phyloP scores from a whole-genome alignment of 2,329 filamentous ascomycete species.

The Hymenoscyphus albidus region DNA sequence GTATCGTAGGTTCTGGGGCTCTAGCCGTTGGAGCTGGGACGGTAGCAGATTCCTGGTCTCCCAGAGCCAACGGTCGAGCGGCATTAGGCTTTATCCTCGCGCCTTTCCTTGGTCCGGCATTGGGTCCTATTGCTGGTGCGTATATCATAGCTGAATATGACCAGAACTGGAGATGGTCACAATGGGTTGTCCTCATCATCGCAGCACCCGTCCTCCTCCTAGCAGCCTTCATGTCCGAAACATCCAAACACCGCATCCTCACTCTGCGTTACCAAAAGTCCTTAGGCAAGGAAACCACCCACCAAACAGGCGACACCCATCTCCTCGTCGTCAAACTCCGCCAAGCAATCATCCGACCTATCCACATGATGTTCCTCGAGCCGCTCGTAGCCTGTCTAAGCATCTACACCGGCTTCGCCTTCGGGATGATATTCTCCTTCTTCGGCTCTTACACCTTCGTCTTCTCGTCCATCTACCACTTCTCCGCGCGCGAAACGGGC shows the following conservation, averaged over 20 bases:
- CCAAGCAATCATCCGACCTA: constrained; percentile 41
- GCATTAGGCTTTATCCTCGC: constrained; percentile 25
- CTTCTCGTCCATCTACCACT: constrained; percentile 44
- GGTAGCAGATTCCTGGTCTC: constrained; percentile 47
- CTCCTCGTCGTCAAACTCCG: constrained; percentile 22
- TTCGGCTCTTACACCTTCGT: constrained; percentile 53
- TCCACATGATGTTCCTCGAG: constrained; percentile 59
- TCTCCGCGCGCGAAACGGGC: constrained; percentile 35
- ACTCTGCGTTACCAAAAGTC: constrained; percentile 28
- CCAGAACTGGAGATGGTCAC: constrained; percentile 27
- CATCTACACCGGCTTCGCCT: constrained; percentile 49
- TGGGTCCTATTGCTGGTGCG: constrained; percentile 29
- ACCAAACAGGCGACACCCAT: constrained; percentile 20
- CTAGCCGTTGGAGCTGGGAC: constrained; percentile 35
- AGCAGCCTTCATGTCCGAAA: constrained; percentile 40
- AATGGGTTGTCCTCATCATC: constrained; percentile 29
- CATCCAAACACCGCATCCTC: constrained; percentile 24
- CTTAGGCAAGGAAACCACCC: constrained; percentile 31
- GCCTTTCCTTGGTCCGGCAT: constrained; percentile 28
- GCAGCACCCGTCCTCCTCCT: constrained; percentile 36
- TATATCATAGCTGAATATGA: constrained; percentile 34
- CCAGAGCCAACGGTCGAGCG: constrained; percentile 31
- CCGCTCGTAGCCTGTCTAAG: constrained; percentile 48
- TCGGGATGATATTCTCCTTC: constrained; percentile 52
- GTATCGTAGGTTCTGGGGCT: constrained; percentile 50